These are phyloP conservation scores for Carpinus fangiana DNA, from an alignment of 306 rosid genomes.

Conservation along the genomic window DNA sequence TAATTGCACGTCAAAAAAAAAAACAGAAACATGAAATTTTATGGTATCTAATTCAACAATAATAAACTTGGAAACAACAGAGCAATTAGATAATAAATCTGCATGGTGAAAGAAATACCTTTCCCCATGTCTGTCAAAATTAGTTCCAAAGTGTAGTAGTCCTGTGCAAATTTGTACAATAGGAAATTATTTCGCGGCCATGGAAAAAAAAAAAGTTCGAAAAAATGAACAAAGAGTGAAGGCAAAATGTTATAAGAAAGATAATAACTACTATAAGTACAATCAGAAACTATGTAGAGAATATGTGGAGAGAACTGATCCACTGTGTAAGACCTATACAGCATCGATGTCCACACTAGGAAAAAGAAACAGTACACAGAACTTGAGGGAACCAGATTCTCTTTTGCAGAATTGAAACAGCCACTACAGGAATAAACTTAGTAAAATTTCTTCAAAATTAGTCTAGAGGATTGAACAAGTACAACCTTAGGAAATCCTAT, in stretches of 20 bases:
- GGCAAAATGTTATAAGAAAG: background rate
- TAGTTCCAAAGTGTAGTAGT: slow-evolving; percentile 59
- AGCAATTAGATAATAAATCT: slow-evolving; percentile 23
- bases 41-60: background rate
- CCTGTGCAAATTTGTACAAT: slow-evolving; percentile 51
- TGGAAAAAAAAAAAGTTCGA: slow-evolving; percentile 8
- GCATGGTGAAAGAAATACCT: slow-evolving; percentile 51
- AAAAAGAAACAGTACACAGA: background rate
- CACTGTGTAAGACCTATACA: background rate
- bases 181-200: slow-evolving; percentile 29
- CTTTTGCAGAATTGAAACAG: background rate
- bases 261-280: background rate
- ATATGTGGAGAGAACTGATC: background rate
- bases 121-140: slow-evolving; percentile 79
- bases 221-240: slow-evolving; percentile 3
- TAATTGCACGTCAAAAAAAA: too few relatives aligned
- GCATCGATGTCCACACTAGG: background rate
- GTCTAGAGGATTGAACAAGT: background rate
- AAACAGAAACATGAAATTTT: background rate
- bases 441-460: background rate
- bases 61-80: background rate
- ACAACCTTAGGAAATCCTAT: background rate
- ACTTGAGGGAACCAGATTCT: background rate
- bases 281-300: background rate
- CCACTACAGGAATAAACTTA: background rate